Evolutionary conservation across 257 asterid genomes (phyloP).

Genomic region (Datura wrightii): DNA sequence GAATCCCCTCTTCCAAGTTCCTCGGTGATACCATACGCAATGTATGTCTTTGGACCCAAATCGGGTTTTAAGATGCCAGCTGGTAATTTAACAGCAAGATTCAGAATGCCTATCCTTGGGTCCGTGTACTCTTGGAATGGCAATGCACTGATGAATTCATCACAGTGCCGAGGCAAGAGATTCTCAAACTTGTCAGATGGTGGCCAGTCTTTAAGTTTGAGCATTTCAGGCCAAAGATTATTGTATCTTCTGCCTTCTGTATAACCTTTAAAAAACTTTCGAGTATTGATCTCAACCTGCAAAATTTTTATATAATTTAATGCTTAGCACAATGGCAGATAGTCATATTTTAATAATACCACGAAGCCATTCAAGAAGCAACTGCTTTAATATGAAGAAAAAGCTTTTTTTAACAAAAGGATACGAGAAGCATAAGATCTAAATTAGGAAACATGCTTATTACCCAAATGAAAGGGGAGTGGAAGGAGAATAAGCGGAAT

Average conservation of each 20-base stretch:
- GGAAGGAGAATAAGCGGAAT: constrained; percentile 3
- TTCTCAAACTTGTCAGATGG: constrained; percentile 92
- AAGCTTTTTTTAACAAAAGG: background rate
- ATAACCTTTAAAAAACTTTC: constrained; percentile 79
- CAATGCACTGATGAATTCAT: constrained; percentile 83
- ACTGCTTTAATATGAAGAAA: background rate
- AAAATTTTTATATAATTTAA: background rate
- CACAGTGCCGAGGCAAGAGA: constrained; percentile 89
- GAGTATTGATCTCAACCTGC: constrained; percentile 79
- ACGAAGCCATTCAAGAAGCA: constrained; percentile 34
- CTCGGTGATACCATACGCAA: constrained; percentile 72
- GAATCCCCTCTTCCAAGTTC: constrained; percentile 99
- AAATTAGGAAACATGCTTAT: constrained; percentile 13
- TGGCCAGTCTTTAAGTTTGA: constrained; percentile 97
- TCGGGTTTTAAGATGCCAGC: constrained; percentile 74
- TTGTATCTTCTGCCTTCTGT: constrained; percentile 68
- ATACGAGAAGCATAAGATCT: background rate
- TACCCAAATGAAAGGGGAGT: constrained; percentile 6
- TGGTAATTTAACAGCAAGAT: constrained; percentile 87
- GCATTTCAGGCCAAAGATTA: constrained; percentile 97
- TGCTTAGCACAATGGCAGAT: constrained; percentile 17
- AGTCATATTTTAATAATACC: background rate
- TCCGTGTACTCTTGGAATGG: constrained; percentile 93
- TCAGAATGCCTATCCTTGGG: constrained; percentile 76
- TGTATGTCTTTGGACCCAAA: constrained; percentile 94